A percentile compares a stretch with the other conserved stretches of the same genome.
Evolutionary conservation across 208 protist species (phyloP).

Genomic region (Eutreptiella sp.): DNA sequence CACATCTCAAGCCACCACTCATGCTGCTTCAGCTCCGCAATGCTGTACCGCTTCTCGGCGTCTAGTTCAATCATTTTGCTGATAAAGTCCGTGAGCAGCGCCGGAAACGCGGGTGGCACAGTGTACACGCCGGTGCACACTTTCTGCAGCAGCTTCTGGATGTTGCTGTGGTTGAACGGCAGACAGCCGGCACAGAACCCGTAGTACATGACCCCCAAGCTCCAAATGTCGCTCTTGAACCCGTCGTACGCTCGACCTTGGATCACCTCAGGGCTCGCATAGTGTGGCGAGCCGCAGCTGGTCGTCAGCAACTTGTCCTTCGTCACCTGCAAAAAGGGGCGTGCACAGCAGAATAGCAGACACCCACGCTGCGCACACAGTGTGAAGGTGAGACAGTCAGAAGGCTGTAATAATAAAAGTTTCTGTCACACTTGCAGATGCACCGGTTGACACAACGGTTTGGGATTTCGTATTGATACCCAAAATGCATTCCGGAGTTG

Average conservation of each 20-base stretch:
- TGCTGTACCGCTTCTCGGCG: neutral
- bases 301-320: conserved; percentile 27
- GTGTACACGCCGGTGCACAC: conserved; percentile 20
- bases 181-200: conserved; percentile 32
- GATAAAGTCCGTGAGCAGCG: neutral
- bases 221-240: conserved; percentile 39
- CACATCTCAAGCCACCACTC: too few species aligned
- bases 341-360: too few species aligned
- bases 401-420: too few species aligned
- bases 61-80: conserved; percentile 6
- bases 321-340: too few species aligned
- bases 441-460: too few species aligned
- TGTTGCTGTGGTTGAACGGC: conserved; percentile 35
- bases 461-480: too few species aligned
- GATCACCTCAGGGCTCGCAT: conserved; percentile 43
- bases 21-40: neutral
- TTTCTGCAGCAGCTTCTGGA: conserved; percentile 21
- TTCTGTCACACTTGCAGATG: too few species aligned
- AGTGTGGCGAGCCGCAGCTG: conserved; percentile 35
- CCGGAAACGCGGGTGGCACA: neutral
- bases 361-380: too few species aligned
- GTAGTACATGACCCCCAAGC: conserved; percentile 43
- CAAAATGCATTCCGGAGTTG: too few species aligned
- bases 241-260: conserved; percentile 35
- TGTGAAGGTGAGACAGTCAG: too few species aligned